Evolutionary conservation across 1,284 basidiomycete genomes (phyloP), one percentile per base, ranked within the genome.

Genomic region (Erythrobasidium hasegawianum): DNA sequence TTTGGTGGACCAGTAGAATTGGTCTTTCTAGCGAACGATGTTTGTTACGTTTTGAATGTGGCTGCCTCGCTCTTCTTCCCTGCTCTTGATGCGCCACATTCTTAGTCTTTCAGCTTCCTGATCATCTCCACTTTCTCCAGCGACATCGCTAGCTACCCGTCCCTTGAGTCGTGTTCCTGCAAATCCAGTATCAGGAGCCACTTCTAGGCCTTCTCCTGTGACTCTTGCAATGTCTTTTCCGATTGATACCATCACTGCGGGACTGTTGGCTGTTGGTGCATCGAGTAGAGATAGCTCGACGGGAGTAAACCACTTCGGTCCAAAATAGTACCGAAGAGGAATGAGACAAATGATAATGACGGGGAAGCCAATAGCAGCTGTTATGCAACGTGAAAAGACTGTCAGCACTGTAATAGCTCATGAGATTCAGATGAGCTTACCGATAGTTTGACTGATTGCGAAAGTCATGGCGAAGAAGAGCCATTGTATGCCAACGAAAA

Each of bases 361-460:
- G 70, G 40, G 77, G 67, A 73, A 73, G 0, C 68, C 67, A 57
- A 72, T 74, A 1, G 71, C 72, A 8, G 71, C 72, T 72, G 67
- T 20, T 13, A 26, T 8, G 40, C 27, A 27, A 22, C 47, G 16
- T 52, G 27, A 38, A 10, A 16, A 54, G 16, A 16, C 1, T 45
- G 41, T 57, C 50, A 69, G 65, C 57, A 53, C n/a, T 16, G 8
- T 53, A 22, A 27, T 18, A 14, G 13, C n/a, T n/a, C n/a, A 45
- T 2, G 45, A 8, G 16, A 13, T 16, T 1, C 26, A n/a, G 47
- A 1, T 18, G 5, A 33, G 78, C 82, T 33, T 68, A 89, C 89
- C 88, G 59, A 90, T 87, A 0, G 92, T 97, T 76, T 96, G 92
- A 0, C 90, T 92, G 71, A 97, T 87, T 0, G 89, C 89, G 75